These are phyloP conservation scores for Lepidium africanum DNA, from an alignment of 345 rosid genomes.

Conservation along the genomic window DNA sequence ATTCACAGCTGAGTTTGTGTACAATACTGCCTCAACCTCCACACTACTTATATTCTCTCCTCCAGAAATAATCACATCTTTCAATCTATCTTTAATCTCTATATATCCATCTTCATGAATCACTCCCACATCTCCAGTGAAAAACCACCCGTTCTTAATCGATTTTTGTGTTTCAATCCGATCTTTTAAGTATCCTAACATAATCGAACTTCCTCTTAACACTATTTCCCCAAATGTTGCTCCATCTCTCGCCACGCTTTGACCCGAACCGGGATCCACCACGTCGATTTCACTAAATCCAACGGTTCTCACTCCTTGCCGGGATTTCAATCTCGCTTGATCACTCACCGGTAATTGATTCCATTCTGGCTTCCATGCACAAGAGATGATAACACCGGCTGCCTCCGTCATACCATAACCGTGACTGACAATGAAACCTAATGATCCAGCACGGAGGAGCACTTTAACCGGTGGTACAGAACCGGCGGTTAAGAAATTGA, in stretches of 20 bases:
- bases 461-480: conserved; percentile 73
- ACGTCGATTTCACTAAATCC: conserved; percentile 42
- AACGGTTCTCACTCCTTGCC: conserved; percentile 54
- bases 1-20: too few relatives aligned
- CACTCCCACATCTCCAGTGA: too few relatives aligned
- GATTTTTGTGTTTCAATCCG: too few relatives aligned
- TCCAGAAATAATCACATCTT: too few relatives aligned
- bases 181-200: too few relatives aligned
- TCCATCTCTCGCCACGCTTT: conserved; percentile 48
- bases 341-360: conserved; percentile 47
- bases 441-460: conserved; percentile 45
- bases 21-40: too few relatives aligned
- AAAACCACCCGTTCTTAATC: too few relatives aligned
- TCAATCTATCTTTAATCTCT: too few relatives aligned
- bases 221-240: conserved; percentile 49
- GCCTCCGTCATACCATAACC: conserved; percentile 72
- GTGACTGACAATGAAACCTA: conserved; percentile 59
- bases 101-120: too few relatives aligned
- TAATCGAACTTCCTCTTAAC: conserved; percentile 36
- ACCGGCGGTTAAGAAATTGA: conserved; percentile 58
- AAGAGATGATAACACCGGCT: conserved; percentile 44
- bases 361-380: conserved; percentile 74
- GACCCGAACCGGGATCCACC: conserved; percentile 37
- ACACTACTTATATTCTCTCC: too few relatives aligned
- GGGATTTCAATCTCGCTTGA: conserved; percentile 47